Conservation (phyloP, 495 filamentous ascomycete species). For the Aspergillus haitiensis region DNA sequence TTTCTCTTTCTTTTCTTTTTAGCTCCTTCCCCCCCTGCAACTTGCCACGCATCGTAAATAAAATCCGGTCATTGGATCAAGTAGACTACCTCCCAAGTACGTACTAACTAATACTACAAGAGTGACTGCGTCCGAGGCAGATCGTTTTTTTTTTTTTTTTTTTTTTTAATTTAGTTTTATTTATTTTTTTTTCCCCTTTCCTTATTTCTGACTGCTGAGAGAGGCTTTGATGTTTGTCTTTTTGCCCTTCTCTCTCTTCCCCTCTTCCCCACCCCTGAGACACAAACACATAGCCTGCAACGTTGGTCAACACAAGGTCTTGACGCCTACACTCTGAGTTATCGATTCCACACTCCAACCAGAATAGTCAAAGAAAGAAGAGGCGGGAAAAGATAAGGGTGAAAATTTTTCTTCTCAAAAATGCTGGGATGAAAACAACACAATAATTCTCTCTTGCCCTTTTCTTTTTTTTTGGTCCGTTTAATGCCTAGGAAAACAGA, state of each 20-base stretch:
- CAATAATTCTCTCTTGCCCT: too few relatives aligned
- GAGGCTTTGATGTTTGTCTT: not conserved
- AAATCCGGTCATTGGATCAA: conserved; percentile 6
- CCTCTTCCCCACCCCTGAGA: not conserved
- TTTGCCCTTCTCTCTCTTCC: not conserved
- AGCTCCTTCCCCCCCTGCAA: conserved; percentile 2
- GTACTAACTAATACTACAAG: too few relatives aligned
- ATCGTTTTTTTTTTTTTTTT: not conserved
- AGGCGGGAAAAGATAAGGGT: not conserved
- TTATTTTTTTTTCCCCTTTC: not conserved
- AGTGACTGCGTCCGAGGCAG: too few relatives aligned
- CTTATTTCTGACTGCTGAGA: not conserved
- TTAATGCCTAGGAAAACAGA: too few relatives aligned
- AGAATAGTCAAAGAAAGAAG: not conserved
- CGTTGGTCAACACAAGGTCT: not conserved
- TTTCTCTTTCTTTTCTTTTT: conserved; percentile 9
- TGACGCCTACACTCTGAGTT: not conserved
- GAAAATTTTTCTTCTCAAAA: too few relatives aligned
- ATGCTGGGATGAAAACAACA: too few relatives aligned
- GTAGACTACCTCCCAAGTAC: too few relatives aligned
- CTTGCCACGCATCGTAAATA: conserved; percentile 12
- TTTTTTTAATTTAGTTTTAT: conserved; percentile 3
- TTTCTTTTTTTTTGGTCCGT: too few relatives aligned
- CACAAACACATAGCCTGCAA: not conserved
- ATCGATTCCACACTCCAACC: not conserved